Evolutionary conservation across 306 rosid genomes (phyloP).

Genomic region (Citrullus colocynthis): DNA sequence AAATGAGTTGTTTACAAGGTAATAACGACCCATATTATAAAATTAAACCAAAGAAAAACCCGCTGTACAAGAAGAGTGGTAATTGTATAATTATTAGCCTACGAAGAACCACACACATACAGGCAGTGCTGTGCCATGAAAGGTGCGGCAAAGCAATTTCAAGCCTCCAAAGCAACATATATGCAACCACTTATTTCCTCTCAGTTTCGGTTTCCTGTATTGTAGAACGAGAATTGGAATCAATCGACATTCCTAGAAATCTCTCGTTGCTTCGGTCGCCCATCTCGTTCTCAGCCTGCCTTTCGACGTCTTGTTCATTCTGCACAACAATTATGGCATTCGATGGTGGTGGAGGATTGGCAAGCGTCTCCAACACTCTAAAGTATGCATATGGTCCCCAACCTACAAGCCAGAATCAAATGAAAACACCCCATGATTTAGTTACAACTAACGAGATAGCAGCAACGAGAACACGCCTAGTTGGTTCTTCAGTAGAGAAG

Average conservation of each 20-base stretch:
- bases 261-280: conserved; percentile 9
- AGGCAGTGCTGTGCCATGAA: not conserved
- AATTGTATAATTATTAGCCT: not conserved
- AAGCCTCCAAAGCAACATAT: not conserved
- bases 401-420: conserved; percentile 32
- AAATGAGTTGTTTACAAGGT: not conserved
- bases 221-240: not conserved
- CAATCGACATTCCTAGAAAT: not conserved
- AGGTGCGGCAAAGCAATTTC: not conserved
- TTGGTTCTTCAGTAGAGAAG: not conserved
- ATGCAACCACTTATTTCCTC: not conserved
- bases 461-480: not conserved
- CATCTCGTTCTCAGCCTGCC: conserved; percentile 19
- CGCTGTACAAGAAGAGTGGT: not conserved
- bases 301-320: conserved; percentile 10
- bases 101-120: not conserved
- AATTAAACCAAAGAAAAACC: not conserved
- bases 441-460: not conserved
- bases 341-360: conserved; percentile 13
- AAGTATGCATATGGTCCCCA: conserved; percentile 93
- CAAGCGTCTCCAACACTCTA: conserved; percentile 36
- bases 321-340: conserved; percentile 12
- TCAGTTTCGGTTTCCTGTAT: not conserved
- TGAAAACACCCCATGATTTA: not conserved
- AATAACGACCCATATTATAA: not conserved